These are phyloP conservation scores for Omphalea diandra DNA, from an alignment of 441 rosid genomes.

Conservation along the genomic window DNA sequence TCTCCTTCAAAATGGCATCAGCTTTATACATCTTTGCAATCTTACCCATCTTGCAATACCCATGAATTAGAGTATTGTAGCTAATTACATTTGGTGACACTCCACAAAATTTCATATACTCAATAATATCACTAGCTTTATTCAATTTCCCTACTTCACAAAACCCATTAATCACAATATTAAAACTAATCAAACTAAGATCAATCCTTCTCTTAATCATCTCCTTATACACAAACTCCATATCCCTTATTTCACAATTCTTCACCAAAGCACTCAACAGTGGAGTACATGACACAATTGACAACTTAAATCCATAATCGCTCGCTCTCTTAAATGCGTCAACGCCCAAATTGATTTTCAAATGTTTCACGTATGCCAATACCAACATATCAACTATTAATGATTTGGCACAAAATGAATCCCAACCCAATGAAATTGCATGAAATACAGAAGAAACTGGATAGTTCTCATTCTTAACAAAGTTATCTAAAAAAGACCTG, in stretches of 20 bases:
- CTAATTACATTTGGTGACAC: constrained; percentile 51
- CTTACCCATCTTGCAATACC: constrained; percentile 64
- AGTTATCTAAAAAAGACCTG: constrained; percentile 60
- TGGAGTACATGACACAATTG: constrained; percentile 61
- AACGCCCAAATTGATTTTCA: constrained; percentile 43
- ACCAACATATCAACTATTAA: constrained; percentile 66
- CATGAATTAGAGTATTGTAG: constrained; percentile 64
- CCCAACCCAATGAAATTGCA: constrained; percentile 47
- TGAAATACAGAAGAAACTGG: constrained; percentile 55
- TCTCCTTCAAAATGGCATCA: constrained; percentile 60
- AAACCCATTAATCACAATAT: constrained; percentile 52
- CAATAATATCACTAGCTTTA: constrained; percentile 59
- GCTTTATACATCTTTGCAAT: constrained; percentile 76
- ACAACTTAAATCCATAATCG: constrained; percentile 60
- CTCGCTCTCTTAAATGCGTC: constrained; percentile 81
- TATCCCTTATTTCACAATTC: constrained; percentile 37
- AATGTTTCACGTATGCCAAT: constrained; percentile 48
- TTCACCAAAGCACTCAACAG: constrained; percentile 61
- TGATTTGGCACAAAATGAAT: constrained; percentile 48
- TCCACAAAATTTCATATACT: constrained; percentile 66
- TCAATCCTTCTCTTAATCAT: constrained; percentile 62
- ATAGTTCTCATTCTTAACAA: constrained; percentile 39
- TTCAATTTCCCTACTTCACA: constrained; percentile 70
- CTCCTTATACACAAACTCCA: constrained; percentile 65
- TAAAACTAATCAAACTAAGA: constrained; percentile 47